These are phyloP conservation scores for Rhodotorula graminis DNA, from an alignment of 768 basidiomycete species.

Conservation along the genomic window DNA sequence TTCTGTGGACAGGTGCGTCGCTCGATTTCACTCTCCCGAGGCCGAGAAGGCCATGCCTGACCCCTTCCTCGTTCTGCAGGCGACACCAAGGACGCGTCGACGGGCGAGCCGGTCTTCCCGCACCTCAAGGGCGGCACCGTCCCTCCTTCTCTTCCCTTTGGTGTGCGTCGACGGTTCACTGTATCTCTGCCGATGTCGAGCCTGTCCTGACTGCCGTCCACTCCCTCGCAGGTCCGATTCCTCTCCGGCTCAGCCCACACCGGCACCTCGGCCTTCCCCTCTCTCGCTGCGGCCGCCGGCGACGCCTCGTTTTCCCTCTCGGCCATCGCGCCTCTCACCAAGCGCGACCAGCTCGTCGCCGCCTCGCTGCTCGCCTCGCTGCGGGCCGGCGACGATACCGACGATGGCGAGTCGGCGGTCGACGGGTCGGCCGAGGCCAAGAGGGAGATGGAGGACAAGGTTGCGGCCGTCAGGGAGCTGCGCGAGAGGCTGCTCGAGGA, in stretches of 20 bases:
- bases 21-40: background rate
- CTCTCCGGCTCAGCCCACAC: slow-evolving; percentile 37
- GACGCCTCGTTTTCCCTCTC: background rate
- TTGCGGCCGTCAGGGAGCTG: slow-evolving; percentile 13
- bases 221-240: slow-evolving; percentile 33
- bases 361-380: slow-evolving; percentile 19
- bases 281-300: background rate
- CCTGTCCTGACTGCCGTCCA: background rate
- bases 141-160: slow-evolving; percentile 27
- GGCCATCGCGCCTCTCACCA: background rate
- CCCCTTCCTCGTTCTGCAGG: background rate
- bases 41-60: too few relatives aligned
- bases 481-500: slow-evolving; percentile 2
- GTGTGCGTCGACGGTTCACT: background rate
- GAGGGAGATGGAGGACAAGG: slow-evolving; percentile 16
- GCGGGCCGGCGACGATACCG: slow-evolving; percentile 14
- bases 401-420: background rate
- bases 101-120: slow-evolving; percentile 36
- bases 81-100: slow-evolving; percentile 32
- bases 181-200: background rate
- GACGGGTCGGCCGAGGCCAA: background rate
- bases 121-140: slow-evolving; percentile 19
- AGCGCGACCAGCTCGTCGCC: slow-evolving; percentile 34
- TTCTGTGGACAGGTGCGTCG: slow-evolving; percentile 62
- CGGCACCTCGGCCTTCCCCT: slow-evolving; percentile 35